These are phyloP conservation scores for Fusarium incarnatum DNA, from an alignment of 2,329 filamentous ascomycete species.

Conservation along the genomic window DNA sequence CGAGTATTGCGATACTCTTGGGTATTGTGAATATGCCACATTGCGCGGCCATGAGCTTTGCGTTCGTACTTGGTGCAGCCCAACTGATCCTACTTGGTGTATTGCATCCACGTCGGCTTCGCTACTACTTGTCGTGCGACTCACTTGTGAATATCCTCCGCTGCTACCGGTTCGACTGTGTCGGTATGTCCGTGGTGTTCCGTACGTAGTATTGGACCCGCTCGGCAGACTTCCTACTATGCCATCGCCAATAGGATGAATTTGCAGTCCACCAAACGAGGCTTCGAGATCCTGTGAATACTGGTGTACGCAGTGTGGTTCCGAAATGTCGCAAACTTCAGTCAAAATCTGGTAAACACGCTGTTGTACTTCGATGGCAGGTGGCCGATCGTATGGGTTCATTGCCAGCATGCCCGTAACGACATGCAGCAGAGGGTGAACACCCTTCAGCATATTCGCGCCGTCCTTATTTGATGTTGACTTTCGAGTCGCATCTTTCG, in stretches of 20 bases:
- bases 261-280: constrained; percentile 42
- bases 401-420: constrained; percentile 66
- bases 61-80: constrained; percentile 37
- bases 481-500: constrained; percentile 68
- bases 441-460: constrained; percentile 61
- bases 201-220: constrained; percentile 48
- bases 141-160: constrained; percentile 52
- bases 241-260: constrained; percentile 27
- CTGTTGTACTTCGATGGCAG: constrained; percentile 63
- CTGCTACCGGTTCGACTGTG: constrained; percentile 52
- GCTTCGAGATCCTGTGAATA: constrained; percentile 54
- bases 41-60: constrained; percentile 41
- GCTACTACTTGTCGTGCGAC: constrained; percentile 49
- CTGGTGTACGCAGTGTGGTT: constrained; percentile 67
- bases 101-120: constrained; percentile 44
- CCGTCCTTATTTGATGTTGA: constrained; percentile 52
- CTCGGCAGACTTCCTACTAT: constrained; percentile 15
- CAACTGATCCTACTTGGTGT: constrained; percentile 38
- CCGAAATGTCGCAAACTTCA: constrained; percentile 58
- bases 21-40: constrained; percentile 35
- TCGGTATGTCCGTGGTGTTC: constrained; percentile 44
- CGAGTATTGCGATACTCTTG: constrained; percentile 33
- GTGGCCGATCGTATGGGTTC: constrained; percentile 64
- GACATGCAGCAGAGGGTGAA: constrained; percentile 65
- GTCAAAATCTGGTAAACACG: constrained; percentile 65